Evolutionary conservation across 805 yeast species (phyloP).

Genomic region (Teunomyces kruisii): DNA sequence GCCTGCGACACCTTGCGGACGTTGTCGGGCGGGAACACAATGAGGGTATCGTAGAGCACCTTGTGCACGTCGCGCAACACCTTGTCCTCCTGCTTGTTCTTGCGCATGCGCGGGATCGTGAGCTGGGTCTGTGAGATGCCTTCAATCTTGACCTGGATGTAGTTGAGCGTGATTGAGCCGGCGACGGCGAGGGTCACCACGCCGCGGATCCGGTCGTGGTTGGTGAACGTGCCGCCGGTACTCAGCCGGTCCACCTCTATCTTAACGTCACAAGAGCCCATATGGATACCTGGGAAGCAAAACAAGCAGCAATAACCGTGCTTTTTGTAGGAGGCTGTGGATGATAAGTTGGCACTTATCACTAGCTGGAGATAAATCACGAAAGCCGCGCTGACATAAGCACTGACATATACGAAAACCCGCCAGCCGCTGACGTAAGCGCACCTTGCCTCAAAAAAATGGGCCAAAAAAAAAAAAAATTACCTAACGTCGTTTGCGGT

Average conservation of each 20-base stretch:
- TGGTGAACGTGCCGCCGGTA: conserved; percentile 46
- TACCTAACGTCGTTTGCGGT: no score
- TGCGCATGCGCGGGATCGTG: conserved; percentile 21
- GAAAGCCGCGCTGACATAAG: background rate
- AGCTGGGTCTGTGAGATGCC: conserved; percentile 46
- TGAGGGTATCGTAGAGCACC: conserved; percentile 47
- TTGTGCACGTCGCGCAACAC: conserved; percentile 41
- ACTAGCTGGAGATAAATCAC: no score
- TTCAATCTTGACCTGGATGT: conserved; percentile 52
- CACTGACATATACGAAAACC: background rate
- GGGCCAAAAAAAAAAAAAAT: no score
- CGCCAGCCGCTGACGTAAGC: no score
- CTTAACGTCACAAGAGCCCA: conserved; percentile 21
- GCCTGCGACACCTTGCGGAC: conserved; percentile 43
- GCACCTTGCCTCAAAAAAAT: no score
- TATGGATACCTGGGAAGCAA: background rate
- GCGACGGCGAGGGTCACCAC: conserved; percentile 37
- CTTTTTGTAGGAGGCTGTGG: no score
- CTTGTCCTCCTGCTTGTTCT: conserved; percentile 9
- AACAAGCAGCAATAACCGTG: no score
- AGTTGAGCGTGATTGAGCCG: conserved; percentile 42
- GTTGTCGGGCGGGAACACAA: conserved; percentile 55
- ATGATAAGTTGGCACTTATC: no score
- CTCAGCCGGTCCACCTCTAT: conserved; percentile 33
- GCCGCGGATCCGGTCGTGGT: conserved; percentile 45